Conservation (phyloP, 2,329 filamentous ascomycete genomes). For the Sarocladium oryzae region DNA sequence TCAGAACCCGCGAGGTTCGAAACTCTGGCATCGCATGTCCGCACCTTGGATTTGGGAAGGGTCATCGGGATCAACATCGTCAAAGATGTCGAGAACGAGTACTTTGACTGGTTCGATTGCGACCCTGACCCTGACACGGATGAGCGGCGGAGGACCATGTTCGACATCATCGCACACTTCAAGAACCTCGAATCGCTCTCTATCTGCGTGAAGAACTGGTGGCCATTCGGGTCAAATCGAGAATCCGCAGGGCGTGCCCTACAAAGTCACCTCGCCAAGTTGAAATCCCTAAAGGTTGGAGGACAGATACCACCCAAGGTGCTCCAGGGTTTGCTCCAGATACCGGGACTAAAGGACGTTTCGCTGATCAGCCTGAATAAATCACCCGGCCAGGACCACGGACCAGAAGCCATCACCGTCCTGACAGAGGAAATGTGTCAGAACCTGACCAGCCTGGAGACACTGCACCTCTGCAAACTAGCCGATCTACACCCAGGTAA, state of each 20-base stretch:
- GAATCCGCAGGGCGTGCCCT: slow-evolving; percentile 26
- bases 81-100: not conserved
- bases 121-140: not conserved
- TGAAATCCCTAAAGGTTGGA: slow-evolving; percentile 30
- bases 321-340: not conserved
- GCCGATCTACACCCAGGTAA: not conserved
- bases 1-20: not conserved
- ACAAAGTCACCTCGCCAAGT: slow-evolving; percentile 7
- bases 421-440: not conserved
- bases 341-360: not conserved
- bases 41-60: not conserved
- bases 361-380: slow-evolving; percentile 13
- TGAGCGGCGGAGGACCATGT: not conserved
- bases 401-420: not conserved
- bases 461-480: slow-evolving; percentile 1
- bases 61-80: not conserved
- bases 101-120: not conserved
- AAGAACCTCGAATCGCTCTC: not conserved
- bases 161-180: not conserved
- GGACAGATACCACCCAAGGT: slow-evolving; percentile 3
- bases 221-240: not conserved
- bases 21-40: not conserved
- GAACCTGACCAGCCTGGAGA: not conserved
- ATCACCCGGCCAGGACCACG: not conserved
- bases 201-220: not conserved